phyloP scores from a whole-genome alignment of 345 rosid species.

The Conringia planisiliqua region DNA sequence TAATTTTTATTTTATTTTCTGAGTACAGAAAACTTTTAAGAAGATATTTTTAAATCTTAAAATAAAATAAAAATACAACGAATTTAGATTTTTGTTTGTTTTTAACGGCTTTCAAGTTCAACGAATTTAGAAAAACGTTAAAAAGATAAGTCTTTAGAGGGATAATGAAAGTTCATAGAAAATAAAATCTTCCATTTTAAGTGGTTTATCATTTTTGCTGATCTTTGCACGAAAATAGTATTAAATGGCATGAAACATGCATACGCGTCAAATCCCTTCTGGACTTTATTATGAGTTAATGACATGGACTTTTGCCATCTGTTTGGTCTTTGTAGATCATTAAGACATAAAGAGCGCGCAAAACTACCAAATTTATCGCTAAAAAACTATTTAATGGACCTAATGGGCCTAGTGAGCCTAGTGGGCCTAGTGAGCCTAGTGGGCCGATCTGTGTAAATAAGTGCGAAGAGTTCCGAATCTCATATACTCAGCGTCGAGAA shows the following conservation, averaged over 20 bases:
- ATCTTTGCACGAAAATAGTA: not conserved
- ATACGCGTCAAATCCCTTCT: not conserved
- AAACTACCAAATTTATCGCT: not conserved
- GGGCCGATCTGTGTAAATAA: not conserved
- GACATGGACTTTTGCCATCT: not conserved
- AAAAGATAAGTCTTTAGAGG: not conserved
- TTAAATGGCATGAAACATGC: not conserved
- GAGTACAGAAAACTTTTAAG: no score
- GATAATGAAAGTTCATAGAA: not conserved
- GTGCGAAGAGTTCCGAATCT: not conserved
- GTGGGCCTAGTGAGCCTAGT: not conserved
- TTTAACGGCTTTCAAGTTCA: no score
- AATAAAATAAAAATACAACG: no score
- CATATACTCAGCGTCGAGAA: slow-evolving; percentile 30
- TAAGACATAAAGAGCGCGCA: not conserved
- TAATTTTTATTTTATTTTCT: no score
- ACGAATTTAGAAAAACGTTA: no score
- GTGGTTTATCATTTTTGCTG: not conserved
- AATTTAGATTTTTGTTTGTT: no score
- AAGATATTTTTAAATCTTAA: no score
- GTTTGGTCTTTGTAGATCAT: not conserved
- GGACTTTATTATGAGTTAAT: not conserved
- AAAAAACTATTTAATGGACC: not conserved
- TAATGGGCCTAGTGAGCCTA: not conserved
- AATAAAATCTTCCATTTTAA: not conserved